These are phyloP conservation scores for Russula ochroleuca DNA, from an alignment of 768 basidiomycete genomes.

Conservation along the genomic window DNA sequence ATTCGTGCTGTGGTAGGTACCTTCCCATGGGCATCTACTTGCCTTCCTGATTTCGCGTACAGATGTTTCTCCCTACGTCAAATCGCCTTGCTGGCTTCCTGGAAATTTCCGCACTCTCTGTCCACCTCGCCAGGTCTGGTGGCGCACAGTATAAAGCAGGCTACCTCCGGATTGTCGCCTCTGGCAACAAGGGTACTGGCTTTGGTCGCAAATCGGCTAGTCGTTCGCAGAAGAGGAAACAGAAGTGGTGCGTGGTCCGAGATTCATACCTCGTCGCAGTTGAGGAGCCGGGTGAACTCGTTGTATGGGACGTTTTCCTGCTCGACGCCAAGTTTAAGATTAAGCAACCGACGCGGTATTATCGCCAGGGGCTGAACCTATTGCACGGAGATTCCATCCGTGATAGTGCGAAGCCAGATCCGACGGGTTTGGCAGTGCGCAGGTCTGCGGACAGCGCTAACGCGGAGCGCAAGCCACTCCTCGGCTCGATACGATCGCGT, in stretches of 20 bases:
- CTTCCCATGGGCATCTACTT: constrained; percentile 3
- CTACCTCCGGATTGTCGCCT: constrained; percentile 57
- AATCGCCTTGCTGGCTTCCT: constrained; percentile 88
- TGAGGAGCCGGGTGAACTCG: constrained; percentile 84
- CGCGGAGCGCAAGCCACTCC: constrained; percentile 27
- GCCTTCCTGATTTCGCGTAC: neutral
- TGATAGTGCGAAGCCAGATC: constrained; percentile 4
- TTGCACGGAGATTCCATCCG: constrained; percentile 41
- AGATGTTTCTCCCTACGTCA: constrained; percentile 96
- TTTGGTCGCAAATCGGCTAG: constrained; percentile 64
- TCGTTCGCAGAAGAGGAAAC: constrained; percentile 57
- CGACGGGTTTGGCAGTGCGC: neutral
- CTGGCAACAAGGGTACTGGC: constrained; percentile 47
- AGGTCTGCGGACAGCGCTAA: constrained; percentile 35
- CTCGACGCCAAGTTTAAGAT: constrained; percentile 86
- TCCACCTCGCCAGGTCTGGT: constrained; percentile 72
- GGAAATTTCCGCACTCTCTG: constrained; percentile 85
- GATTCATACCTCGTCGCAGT: constrained; percentile 88
- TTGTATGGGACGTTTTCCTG: constrained; percentile 91
- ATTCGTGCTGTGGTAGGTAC: constrained; percentile 80
- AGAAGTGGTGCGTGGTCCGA: constrained; percentile 86
- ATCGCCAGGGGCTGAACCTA: constrained; percentile 77
- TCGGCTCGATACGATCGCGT: constrained; percentile 48
- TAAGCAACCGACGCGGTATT: constrained; percentile 84
- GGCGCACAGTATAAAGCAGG: constrained; percentile 92